phyloP scores from a whole-genome alignment of 805 yeast genomes.

The Brettanomyces naardenensis region DNA sequence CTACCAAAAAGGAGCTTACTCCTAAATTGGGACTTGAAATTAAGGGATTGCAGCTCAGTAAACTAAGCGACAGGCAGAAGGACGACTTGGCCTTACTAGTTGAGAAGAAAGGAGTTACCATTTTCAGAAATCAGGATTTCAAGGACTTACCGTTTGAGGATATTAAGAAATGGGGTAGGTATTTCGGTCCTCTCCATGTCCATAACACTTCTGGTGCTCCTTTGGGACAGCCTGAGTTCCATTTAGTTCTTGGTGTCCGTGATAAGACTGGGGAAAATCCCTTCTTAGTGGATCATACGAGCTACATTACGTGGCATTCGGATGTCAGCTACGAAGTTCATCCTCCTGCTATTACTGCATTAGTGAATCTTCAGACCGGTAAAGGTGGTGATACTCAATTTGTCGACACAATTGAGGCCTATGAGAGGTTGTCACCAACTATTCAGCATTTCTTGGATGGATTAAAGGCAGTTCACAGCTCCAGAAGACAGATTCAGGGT shows the following conservation, averaged over 20 bases:
- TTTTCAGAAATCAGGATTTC: conserved; percentile 61
- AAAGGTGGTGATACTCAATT: conserved; percentile 78
- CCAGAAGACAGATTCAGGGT: conserved; percentile 59
- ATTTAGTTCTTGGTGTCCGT: conserved; percentile 48
- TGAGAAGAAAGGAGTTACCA: conserved; percentile 65
- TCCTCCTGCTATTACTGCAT: conserved; percentile 65
- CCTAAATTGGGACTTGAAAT: conserved; percentile 69
- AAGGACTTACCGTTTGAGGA: conserved; percentile 45
- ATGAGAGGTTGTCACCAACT: conserved; percentile 60
- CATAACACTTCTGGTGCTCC: conserved; percentile 76
- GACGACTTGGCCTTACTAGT: conserved; percentile 63
- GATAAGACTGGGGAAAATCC: conserved; percentile 31
- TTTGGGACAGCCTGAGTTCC: conserved; percentile 48
- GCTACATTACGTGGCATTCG: conserved; percentile 53
- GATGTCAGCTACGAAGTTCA: conserved; percentile 70
- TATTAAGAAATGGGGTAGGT: conserved; percentile 43
- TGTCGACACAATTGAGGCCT: conserved; percentile 65
- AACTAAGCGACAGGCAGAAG: conserved; percentile 43
- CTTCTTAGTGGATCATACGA: conserved; percentile 28
- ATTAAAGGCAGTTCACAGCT: conserved; percentile 62
- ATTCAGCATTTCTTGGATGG: conserved; percentile 52
- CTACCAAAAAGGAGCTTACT: conserved; percentile 35
- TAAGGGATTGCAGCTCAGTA: conserved; percentile 49
- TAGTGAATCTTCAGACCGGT: conserved; percentile 45
- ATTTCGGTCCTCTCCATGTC: conserved; percentile 65